phyloP scores from a whole-genome alignment of 2,329 filamentous ascomycete species.

The Peltaster fructicola region DNA sequence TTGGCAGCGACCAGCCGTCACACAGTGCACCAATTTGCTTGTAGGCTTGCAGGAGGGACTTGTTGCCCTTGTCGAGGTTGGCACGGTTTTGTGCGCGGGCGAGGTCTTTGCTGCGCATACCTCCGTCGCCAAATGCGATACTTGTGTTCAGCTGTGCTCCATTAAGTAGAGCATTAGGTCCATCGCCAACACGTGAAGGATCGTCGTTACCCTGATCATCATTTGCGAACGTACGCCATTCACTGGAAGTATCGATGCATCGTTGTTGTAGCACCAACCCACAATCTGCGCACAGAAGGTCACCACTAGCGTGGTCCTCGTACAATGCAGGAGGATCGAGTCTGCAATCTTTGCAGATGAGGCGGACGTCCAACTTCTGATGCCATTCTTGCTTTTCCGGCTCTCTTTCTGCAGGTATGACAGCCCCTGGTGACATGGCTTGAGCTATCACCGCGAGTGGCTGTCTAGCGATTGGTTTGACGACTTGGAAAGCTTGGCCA shows the following conservation, averaged over 20 bases:
- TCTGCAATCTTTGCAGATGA: conserved; percentile 82
- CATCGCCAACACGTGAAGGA: conserved; percentile 93
- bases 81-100: conserved; percentile 71
- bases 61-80: conserved; percentile 66
- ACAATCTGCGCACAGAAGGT: conserved; percentile 84
- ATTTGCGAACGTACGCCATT: conserved; percentile 98
- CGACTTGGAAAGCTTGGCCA: conserved; percentile 10
- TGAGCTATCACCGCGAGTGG: conserved; percentile 17
- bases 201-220: conserved; percentile 95
- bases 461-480: conserved; percentile 11
- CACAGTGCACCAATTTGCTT: conserved; percentile 78
- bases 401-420: conserved; percentile 20
- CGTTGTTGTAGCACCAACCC: conserved; percentile 79
- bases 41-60: conserved; percentile 62
- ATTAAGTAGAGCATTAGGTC: conserved; percentile 74
- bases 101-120: conserved; percentile 54
- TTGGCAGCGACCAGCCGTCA: conserved; percentile 66
- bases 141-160: conserved; percentile 77
- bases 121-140: conserved; percentile 67
- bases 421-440: conserved; percentile 27
- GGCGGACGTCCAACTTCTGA: conserved; percentile 70
- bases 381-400: conserved; percentile 36
- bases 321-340: conserved; percentile 82
- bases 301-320: conserved; percentile 81
- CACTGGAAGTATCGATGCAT: conserved; percentile 87